Base-by-base conservation (phyloP, 495 filamentous ascomycete genomes). In the Echria macrotheca region DNA sequence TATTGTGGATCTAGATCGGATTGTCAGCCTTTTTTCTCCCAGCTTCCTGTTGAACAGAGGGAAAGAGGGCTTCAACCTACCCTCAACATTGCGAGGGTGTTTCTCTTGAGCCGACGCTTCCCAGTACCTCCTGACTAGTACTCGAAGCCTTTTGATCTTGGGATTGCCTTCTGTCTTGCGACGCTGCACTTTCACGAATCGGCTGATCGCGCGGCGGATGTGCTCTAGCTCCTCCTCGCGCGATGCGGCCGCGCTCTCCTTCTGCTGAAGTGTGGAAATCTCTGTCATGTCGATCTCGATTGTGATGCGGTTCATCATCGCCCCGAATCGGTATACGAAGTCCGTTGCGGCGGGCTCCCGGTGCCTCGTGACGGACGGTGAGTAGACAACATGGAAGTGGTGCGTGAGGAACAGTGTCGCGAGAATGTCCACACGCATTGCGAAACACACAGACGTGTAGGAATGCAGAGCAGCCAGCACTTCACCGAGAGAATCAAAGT, bases 211-310 rank as follows among this genome's bases (percentile, higher is more conserved):
- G 10, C 24, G 5, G 1, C 37, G 19, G 1, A 58, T 18, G 5
- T 45, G 39, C 9, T 33, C 9, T n/a, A 61, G 19, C 31, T 51
- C 6, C 2, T 23, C 14, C 3, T 38, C 45, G 1, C 56, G 55
- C 4, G 24, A 37, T 1, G 53, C 54, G 4, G 47, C 14, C 17
- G 33, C 41, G 33, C 55, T 40, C 3, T 57, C 59, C 2, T 43
- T 50, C 15, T n/a, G n/a, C n/a, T n/a, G n/a, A n/a, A n/a, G n/a
- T n/a, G n/a, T n/a, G n/a, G n/a, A n/a, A n/a, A 68, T 39, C 26
- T 54, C 55, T 1, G 62, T 54, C 9, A 64, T 36, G 26, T 68
- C 62, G 1, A 68, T 38, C 44, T 68, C 65, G 9, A 68, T 29
- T 0, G 56, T 58, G 35, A 68, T 52, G 19, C 44, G 52, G 18